Percentiles rank a stretch among this genome's conserved stretches.
Evolutionary conservation across 805 yeast species (phyloP).

Genomic region (Cyberlindnera xishuangbannaensis): DNA sequence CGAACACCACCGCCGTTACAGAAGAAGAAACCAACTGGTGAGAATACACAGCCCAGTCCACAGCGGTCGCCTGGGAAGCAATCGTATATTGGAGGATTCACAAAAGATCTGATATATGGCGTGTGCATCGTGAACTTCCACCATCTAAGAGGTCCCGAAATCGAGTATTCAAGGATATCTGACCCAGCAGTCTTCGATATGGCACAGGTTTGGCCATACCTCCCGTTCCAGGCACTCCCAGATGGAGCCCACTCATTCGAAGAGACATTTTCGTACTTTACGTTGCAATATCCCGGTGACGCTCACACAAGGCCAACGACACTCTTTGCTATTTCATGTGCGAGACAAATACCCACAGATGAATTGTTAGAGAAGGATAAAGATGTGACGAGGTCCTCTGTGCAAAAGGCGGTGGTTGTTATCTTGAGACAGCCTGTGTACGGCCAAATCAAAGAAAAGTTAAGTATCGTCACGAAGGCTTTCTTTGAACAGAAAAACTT

Average conservation of each 20-base stretch:
- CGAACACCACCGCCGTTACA: too few species aligned
- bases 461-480: conserved; percentile 82
- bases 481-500: conserved; percentile 81
- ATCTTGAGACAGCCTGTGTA: conserved; percentile 83
- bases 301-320: conserved; percentile 44
- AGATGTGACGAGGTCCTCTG: conserved; percentile 77
- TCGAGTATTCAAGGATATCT: conserved; percentile 68
- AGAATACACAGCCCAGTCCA: conserved; percentile 3
- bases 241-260: conserved; percentile 94
- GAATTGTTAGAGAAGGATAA: conserved; percentile 51
- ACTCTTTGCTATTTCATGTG: conserved; percentile 92
- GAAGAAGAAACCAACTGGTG: too few species aligned
- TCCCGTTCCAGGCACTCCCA: conserved; percentile 93
- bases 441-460: conserved; percentile 81
- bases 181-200: conserved; percentile 27
- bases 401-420: conserved; percentile 87
- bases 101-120: conserved; percentile 54
- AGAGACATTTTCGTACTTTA: conserved; percentile 89
- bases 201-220: conserved; percentile 64
- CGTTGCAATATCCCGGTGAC: conserved; percentile 50
- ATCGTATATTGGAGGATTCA: conserved; percentile 17
- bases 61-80: conserved; percentile 13
- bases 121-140: conserved; percentile 90
- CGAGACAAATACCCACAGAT: conserved; percentile 67
- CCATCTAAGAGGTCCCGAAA: conserved; percentile 89